These are phyloP conservation scores for Mycosphaerella arachidis DNA, from an alignment of 2,329 filamentous ascomycete species.

Conservation along the genomic window DNA sequence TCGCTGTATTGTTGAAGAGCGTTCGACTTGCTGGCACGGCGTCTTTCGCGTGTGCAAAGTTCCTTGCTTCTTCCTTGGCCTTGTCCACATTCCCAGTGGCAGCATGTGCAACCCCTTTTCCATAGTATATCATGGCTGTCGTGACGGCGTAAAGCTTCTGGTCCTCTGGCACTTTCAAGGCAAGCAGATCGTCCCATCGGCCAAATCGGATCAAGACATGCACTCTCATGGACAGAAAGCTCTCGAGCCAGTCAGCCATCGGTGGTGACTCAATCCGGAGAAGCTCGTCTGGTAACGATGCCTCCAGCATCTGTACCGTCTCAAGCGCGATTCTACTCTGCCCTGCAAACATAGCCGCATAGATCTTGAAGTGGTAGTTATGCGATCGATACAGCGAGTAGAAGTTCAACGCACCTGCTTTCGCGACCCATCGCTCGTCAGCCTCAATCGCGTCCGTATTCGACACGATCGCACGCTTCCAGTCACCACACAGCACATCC, in stretches of 20 bases:
- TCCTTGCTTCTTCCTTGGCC: conserved; percentile 49
- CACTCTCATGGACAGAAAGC: conserved; percentile 61
- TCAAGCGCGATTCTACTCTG: conserved; percentile 60
- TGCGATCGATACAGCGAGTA: conserved; percentile 74
- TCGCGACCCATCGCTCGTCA: conserved; percentile 61
- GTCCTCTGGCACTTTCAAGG: conserved; percentile 55
- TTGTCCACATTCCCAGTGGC: conserved; percentile 52
- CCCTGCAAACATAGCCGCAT: conserved; percentile 73
- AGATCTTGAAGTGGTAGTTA: conserved; percentile 70
- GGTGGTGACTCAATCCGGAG: conserved; percentile 62
- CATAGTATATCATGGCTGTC: conserved; percentile 65
- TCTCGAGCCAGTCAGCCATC: conserved; percentile 76
- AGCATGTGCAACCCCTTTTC: conserved; percentile 62
- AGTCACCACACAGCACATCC: conserved; percentile 69
- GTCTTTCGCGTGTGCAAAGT: conserved; percentile 51
- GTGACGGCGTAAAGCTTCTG: conserved; percentile 62
- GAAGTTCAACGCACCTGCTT: conserved; percentile 62
- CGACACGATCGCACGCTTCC: conserved; percentile 59
- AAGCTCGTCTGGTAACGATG: conserved; percentile 58
- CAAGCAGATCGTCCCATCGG: conserved; percentile 62
- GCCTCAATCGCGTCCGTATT: conserved; percentile 64
- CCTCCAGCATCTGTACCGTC: conserved; percentile 56
- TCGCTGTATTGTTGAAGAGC: conserved; percentile 64
- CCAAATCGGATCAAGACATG: conserved; percentile 73
- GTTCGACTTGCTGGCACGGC: conserved; percentile 57